Evolutionary conservation across 768 basidiomycete species (phyloP), one percentile per base, ranked within the genome.

Genomic region (Xerocomellus chrysenteron): DNA sequence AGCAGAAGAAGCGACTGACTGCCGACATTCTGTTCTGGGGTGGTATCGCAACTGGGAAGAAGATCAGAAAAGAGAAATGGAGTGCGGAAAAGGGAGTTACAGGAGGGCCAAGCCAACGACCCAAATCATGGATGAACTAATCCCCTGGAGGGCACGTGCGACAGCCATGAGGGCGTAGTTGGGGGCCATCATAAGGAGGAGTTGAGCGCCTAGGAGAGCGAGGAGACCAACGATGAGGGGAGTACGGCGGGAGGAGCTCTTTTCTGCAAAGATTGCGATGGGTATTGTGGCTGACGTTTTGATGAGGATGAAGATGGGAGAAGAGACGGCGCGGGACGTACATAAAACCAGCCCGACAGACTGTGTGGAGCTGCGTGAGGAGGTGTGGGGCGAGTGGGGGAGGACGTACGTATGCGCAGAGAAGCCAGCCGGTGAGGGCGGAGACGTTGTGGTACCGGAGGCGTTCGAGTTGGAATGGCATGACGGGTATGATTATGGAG

Each of bases 161-260:
- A 85, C 33, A 14, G 76, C 79, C 83, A 87, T 84, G 13, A 84
- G 67, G 52, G 78, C 61, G 59, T 80, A 86, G 39, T 73, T 78
- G 3, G 78, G 80, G 0, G 84, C 83, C 60, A 84, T 81, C 84
- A 86, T 85, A 12, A 87, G 72, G 72, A 86, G 75, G 17, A 85
- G 66, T 67, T 84, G 82, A 2, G 83, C 81, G 6, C 74, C 81
- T 5, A 82, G 67, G 36, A 86, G 75, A 28, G 79, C 60, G 10
- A 82, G 2, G 13, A 84, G 71, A 16, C 84, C 86, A 7, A 76
- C 28, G 12, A 85, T 59, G 44, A 87, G 74, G 4, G 84, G 85
- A 5, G 62, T 58, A 55, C 76, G 76, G 36, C 85, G 72, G 17
- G 73, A 73, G 32, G 77, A 68, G 46, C 79, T 78, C 21, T 63